These are phyloP conservation scores for Achlya hypogyna DNA, from an alignment of 352 stramenopile genomes.

Conservation along the genomic window DNA sequence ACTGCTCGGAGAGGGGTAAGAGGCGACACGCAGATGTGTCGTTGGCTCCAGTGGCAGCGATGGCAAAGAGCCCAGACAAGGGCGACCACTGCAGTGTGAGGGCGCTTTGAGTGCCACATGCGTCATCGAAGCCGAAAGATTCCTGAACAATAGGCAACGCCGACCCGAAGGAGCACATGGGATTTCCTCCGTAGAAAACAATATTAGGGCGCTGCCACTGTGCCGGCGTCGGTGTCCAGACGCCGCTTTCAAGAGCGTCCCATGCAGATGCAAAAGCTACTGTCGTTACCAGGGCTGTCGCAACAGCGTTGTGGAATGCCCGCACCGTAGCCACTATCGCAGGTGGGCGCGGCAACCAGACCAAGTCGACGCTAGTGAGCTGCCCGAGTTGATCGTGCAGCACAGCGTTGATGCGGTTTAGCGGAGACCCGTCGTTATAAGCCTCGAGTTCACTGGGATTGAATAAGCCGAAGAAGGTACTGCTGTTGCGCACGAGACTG, in stretches of 20 bases:
- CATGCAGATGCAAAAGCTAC: neutral
- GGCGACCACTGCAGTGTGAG: neutral
- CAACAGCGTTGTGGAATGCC: neutral
- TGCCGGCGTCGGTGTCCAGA: neutral
- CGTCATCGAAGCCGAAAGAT: slow-evolving; percentile 16
- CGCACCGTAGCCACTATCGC: neutral
- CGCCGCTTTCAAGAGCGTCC: neutral
- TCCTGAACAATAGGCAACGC: neutral
- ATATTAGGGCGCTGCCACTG: neutral
- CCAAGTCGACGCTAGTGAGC: neutral
- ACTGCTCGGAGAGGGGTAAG: too few relatives aligned
- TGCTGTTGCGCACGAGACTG: neutral
- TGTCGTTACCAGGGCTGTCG: neutral
- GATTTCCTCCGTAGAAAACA: neutral
- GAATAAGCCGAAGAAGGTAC: neutral
- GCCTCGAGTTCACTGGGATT: neutral
- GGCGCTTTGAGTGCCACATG: neutral
- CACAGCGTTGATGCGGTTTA: neutral
- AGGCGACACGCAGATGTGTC: too few relatives aligned
- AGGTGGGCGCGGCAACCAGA: neutral
- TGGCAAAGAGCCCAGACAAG: slow-evolving; percentile 1
- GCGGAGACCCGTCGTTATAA: neutral
- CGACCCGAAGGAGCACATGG: neutral
- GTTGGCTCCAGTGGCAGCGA: neutral
- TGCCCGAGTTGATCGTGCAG: neutral